Percentiles rank a stretch among this genome's conserved stretches.
These are phyloP conservation scores for Lecanicillium sp. DNA, from an alignment of 2,329 filamentous ascomycete species.

Conservation along the genomic window DNA sequence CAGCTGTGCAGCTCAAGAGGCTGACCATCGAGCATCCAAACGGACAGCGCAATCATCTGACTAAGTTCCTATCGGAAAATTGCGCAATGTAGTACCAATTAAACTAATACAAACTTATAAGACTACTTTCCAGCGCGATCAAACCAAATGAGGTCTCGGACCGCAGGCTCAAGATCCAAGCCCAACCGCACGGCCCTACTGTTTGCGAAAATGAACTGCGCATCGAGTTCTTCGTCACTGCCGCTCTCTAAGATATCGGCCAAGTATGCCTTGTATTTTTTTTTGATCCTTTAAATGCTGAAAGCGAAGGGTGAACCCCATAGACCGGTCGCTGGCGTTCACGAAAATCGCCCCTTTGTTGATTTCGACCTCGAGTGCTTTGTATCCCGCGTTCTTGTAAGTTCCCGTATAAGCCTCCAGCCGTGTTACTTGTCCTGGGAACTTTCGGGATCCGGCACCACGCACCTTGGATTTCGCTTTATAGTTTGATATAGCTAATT, in stretches of 20 bases:
- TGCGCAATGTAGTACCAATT: too few species aligned
- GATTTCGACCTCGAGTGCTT: constrained; percentile 16
- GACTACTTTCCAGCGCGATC: too few species aligned
- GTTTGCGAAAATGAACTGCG: neutral
- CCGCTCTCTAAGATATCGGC: neutral
- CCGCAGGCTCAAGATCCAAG: neutral
- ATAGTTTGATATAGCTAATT: too few species aligned
- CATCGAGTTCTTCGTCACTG: neutral
- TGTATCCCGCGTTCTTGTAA: constrained; percentile 19
- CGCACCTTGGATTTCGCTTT: too few species aligned
- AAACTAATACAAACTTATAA: too few species aligned
- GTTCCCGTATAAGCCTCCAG: neutral
- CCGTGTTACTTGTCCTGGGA: neutral
- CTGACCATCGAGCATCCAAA: too few species aligned
- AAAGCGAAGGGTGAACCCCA: neutral
- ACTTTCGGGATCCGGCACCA: too few species aligned
- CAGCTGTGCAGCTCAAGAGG: too few species aligned
- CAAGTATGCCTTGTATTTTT: neutral
- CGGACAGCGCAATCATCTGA: too few species aligned
- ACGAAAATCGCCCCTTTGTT: constrained; percentile 17
- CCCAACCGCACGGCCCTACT: neutral
- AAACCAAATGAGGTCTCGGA: constrained; percentile 18
- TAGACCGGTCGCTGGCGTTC: constrained; percentile 19
- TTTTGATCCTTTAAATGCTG: neutral
- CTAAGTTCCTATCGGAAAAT: too few species aligned